Conservation (phyloP, 441 rosid species). For the Gossypium schwendimanii region DNA sequence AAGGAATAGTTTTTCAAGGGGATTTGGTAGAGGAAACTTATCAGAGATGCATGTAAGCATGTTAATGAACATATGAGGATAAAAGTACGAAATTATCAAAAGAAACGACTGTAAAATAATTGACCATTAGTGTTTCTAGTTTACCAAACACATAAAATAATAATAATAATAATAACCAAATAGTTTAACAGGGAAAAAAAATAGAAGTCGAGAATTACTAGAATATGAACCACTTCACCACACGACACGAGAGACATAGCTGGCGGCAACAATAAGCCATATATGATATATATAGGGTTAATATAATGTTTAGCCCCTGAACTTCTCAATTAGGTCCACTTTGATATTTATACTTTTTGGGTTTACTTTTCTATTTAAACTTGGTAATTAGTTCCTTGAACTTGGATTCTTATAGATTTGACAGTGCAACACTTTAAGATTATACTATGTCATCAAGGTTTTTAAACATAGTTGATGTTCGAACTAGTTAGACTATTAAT, state of each 20-base stretch:
- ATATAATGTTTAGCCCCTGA: too few species aligned
- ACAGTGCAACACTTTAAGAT: too few species aligned
- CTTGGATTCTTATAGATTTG: too few species aligned
- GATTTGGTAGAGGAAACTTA: background rate
- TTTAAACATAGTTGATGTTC: too few species aligned
- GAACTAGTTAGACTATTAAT: too few species aligned
- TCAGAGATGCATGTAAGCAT: background rate
- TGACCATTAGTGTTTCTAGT: background rate
- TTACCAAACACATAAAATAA: too few species aligned
- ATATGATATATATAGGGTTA: background rate
- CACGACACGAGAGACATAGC: background rate
- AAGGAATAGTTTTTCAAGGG: background rate
- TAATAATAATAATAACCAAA: too few species aligned
- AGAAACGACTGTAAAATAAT: background rate
- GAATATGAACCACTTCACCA: background rate
- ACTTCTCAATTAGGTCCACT: too few species aligned
- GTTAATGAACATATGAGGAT: background rate
- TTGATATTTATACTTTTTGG: too few species aligned
- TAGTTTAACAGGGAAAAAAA: background rate
- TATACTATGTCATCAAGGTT: too few species aligned
- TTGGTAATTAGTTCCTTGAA: too few species aligned
- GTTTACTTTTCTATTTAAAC: too few species aligned
- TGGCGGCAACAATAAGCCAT: background rate
- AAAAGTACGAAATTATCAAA: background rate
- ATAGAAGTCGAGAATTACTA: background rate